Evolutionary conservation across 257 asterid species (phyloP), one percentile per base, ranked within the genome.

Genomic region (Ilex asprella): DNA sequence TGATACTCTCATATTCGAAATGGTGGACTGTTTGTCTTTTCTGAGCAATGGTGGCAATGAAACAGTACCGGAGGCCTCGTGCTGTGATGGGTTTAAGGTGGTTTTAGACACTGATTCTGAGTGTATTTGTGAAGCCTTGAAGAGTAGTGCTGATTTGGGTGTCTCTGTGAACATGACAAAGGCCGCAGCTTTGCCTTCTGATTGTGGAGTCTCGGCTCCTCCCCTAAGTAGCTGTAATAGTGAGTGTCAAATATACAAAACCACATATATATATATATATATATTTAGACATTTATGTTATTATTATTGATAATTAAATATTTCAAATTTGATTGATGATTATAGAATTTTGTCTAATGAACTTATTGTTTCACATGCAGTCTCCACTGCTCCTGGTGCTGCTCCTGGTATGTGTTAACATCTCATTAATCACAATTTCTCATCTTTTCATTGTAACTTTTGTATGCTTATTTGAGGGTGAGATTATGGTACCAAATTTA

Each of bases 201-300:
- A 43, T 41, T 74, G 79, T 54, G 47, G 49, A 0, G 21, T 74
- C 10, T 10, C 59, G 1, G 60, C 72, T 27, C 75, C 79, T 39
- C 55, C 75, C 1, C 29, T 60, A 11, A 63, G 54, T 43, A 31
- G 16, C 9, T 74, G 79, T 44, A 43, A 61, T 11, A 2, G 79
- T 74, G 3, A 32, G 69, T 50, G 12, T 15, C 27, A 21, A 21
- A 21, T 21, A 21, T 21, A 21, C 27, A 21, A 21, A 21, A 21
- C 1, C 27, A 21, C 1, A 21, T 21, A 21, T 21, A 21, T 21
- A 21, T 21, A 21, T 21, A 21, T 21, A 1, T 1, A 21, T 21
- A 0, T 21, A 21, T 21, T 21, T 21, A 21, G 27, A 21, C 27
- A 21, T 21, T 21, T 21, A 21, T 21, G 27, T 0, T 21, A 21